phyloP scores from a whole-genome alignment of 2,329 filamentous ascomycete species.

The Boeremia exigua region DNA sequence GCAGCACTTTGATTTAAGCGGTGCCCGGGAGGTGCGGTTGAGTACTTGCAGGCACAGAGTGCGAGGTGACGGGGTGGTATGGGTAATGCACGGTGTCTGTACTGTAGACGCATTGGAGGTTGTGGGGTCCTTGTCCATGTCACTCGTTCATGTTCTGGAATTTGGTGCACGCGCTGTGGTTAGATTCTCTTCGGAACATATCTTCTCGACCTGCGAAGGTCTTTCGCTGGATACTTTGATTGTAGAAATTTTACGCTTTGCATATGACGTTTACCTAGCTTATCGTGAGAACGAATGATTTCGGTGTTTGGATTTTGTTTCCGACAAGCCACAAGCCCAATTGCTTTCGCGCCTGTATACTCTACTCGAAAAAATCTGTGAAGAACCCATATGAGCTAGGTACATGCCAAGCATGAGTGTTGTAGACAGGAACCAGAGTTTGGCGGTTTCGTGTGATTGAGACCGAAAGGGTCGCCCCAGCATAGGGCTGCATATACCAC shows the following conservation, averaged over 20 bases:
- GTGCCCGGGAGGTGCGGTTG: not conserved
- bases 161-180: not conserved
- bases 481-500: not conserved
- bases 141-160: conserved; percentile 28
- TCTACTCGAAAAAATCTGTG: too few relatives aligned
- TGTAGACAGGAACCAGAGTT: not conserved
- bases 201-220: not conserved
- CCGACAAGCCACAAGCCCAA: too few relatives aligned
- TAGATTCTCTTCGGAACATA: conserved; percentile 11
- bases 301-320: not conserved
- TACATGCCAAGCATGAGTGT: not conserved
- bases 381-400: not conserved
- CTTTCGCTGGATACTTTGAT: conserved; percentile 12
- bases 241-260: conserved; percentile 14
- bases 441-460: not conserved
- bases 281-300: not conserved
- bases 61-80: not conserved
- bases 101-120: not conserved
- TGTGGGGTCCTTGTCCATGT: conserved; percentile 22
- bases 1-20: not conserved
- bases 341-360: too few relatives aligned
- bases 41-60: too few relatives aligned
- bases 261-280: not conserved
- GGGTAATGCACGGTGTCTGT: not conserved
- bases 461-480: not conserved